These are phyloP conservation scores for Mallotus nudiflorus DNA, from an alignment of 345 rosid genomes.

Conservation along the genomic window DNA sequence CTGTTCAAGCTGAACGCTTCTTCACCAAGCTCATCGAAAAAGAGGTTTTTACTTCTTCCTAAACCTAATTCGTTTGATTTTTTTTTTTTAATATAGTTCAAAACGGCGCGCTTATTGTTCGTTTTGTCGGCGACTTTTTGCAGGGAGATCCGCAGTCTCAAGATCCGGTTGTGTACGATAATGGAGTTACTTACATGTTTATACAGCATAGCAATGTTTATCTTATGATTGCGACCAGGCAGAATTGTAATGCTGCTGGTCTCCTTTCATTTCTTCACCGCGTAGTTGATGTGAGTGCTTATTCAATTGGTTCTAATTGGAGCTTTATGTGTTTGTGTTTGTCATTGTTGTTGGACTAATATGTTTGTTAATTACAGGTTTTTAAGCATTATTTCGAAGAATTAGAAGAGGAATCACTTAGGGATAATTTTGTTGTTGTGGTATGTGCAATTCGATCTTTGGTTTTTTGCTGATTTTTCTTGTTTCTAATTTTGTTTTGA, in stretches of 20 bases:
- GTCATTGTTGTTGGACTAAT: background rate
- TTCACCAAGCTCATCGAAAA: conserved; percentile 95
- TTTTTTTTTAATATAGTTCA: conserved; percentile 1
- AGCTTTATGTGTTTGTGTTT: background rate
- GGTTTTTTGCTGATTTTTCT: no score
- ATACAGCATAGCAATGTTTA: conserved; percentile 92
- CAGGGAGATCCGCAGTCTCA: conserved; percentile 98
- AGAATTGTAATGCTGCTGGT: conserved; percentile 97
- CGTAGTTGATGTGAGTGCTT: conserved; percentile 73
- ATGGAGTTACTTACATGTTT: conserved; percentile 92
- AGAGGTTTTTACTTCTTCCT: conserved; percentile 50
- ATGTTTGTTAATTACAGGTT: conserved; percentile 43
- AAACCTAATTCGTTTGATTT: background rate
- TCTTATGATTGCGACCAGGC: conserved; percentile 85
- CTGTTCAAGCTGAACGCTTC: conserved; percentile 85
- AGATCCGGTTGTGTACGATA: conserved; percentile 96
- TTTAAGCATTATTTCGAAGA: conserved; percentile 98
- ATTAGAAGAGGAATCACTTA: conserved; percentile 91
- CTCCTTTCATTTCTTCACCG: conserved; percentile 87
- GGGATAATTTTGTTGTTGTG: conserved; percentile 99
- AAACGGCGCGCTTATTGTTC: background rate
- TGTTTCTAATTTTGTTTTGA: background rate
- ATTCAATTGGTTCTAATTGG: background rate
- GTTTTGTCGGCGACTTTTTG: background rate
- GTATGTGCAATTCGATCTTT: conserved; percentile 46